A percentile compares a stretch with the other conserved stretches of the same genome.
These are phyloP conservation scores for Zasmidium citrigriseum DNA, from an alignment of 2,329 filamentous ascomycete genomes.

Conservation along the genomic window DNA sequence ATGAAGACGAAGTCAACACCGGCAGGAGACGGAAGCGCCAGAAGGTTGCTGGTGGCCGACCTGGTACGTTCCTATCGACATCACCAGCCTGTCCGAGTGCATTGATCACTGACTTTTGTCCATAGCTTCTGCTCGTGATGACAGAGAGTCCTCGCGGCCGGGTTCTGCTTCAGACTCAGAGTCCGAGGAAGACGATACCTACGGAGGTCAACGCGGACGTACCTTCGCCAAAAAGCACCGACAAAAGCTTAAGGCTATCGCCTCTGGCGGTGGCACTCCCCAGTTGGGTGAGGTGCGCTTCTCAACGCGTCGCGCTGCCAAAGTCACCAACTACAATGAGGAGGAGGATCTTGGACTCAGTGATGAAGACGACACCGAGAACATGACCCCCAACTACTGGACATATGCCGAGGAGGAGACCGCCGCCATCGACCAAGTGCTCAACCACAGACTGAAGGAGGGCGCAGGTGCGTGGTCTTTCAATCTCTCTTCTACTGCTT, in stretches of 20 bases:
- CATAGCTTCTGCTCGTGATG: constrained; percentile 31
- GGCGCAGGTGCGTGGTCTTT: constrained; percentile 45
- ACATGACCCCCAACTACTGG: constrained; percentile 72
- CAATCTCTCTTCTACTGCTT: background rate
- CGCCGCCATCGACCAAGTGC: constrained; percentile 85
- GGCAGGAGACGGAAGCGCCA: constrained; percentile 63
- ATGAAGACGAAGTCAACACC: constrained; percentile 72
- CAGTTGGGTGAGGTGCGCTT: constrained; percentile 82
- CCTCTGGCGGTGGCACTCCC: constrained; percentile 61
- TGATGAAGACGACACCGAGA: constrained; percentile 64
- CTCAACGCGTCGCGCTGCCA: constrained; percentile 81
- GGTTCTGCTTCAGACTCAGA: constrained; percentile 61
- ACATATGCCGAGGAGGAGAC: constrained; percentile 70
- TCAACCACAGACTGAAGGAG: constrained; percentile 80
- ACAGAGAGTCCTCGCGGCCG: constrained; percentile 25
- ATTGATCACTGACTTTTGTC: constrained; percentile 31
- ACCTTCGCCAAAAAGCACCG: constrained; percentile 71
- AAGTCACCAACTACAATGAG: constrained; percentile 69
- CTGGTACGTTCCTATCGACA: constrained; percentile 55
- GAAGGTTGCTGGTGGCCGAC: constrained; percentile 64
- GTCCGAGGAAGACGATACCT: constrained; percentile 58
- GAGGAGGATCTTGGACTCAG: constrained; percentile 62
- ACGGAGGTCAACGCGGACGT: constrained; percentile 73
- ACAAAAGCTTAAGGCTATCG: constrained; percentile 63
- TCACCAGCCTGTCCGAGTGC: constrained; percentile 33